Conservation (phyloP, 345 rosid genomes). For the Ceriops tagal region DNA sequence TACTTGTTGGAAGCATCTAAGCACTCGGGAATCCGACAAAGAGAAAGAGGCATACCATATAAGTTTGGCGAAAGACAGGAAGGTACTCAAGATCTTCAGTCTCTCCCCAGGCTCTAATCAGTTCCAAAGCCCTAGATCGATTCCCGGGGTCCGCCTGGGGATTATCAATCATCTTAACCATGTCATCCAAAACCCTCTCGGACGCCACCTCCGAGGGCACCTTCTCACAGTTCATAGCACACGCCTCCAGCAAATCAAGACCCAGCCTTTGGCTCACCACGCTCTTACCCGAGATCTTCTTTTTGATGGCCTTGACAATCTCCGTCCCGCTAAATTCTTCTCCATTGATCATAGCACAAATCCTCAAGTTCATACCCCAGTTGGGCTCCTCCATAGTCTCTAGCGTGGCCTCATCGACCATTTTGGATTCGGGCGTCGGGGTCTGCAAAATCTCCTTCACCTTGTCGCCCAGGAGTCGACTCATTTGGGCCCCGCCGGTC, state of each 20-base stretch:
- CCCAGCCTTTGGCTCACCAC: constrained; percentile 52
- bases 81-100: constrained; percentile 70
- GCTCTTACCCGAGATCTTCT: constrained; percentile 56
- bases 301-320: constrained; percentile 61
- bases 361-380: constrained; percentile 89
- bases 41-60: constrained; percentile 38
- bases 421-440: constrained; percentile 69
- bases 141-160: constrained; percentile 46
- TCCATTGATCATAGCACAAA: constrained; percentile 70
- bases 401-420: constrained; percentile 79
- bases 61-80: constrained; percentile 74
- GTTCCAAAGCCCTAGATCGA: constrained; percentile 52
- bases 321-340: constrained; percentile 61
- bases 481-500: constrained; percentile 80
- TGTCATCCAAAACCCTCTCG: constrained; percentile 77
- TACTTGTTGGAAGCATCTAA: no score
- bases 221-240: constrained; percentile 72
- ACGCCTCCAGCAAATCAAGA: constrained; percentile 75
- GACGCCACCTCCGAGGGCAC: constrained; percentile 73
- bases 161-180: constrained; percentile 67
- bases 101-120: constrained; percentile 82
- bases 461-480: constrained; percentile 65
- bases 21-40: neutral
- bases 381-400: constrained; percentile 70
- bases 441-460: constrained; percentile 77